Evolutionary conservation across 2,329 filamentous ascomycete species (phyloP), one percentile per base, ranked within the genome.

Genomic region (Fusarium floridanum): DNA sequence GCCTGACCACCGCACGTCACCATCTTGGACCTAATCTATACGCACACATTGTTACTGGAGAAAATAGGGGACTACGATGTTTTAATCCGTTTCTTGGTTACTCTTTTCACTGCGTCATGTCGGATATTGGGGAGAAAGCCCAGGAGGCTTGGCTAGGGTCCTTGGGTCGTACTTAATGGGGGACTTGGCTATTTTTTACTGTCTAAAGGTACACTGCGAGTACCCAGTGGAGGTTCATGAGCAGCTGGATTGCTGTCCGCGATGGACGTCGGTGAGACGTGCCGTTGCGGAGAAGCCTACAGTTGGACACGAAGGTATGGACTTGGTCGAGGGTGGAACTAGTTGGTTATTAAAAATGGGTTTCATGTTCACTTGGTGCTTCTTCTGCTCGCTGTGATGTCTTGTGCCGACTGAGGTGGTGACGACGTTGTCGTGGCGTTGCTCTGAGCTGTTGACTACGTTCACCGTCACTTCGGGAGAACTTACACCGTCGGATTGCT

Each of bases 121-220:
- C 64, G 67, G 74, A 70, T 73, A 75, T 76, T 64, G 72, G 77
- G 74, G 74, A 75, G 70, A 74, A 74, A 80, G 78, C 81, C 81
- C 81, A 76, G 81, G 81, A 73, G 81, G 81, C 79, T 81, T 78
- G 71, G 69, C 61, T 73, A 76, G 64, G 74, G 68, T 76, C 69
- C 68, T 77, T 73, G 71, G 76, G 69, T 67, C 65, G 68, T 65
- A 64, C 67, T 69, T 76, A 76, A 77, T 78, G 68, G 73, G 71
- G 64, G 56, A 64, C 34, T 71, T 76, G 64, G 66, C 45, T 72
- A 64, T 76, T 68, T 62, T 63, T 65, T 64, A 61, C 61, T 75
- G 66, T 66, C 64, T 60, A 36, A 12, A 69, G 66, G 70, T 70
- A 71, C 62, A 69, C 45, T 39, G 43, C 61, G 62, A 71, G 66